These are phyloP conservation scores for Selenicereus undatus DNA, from an alignment of 148 eudicot species.

Conservation along the genomic window DNA sequence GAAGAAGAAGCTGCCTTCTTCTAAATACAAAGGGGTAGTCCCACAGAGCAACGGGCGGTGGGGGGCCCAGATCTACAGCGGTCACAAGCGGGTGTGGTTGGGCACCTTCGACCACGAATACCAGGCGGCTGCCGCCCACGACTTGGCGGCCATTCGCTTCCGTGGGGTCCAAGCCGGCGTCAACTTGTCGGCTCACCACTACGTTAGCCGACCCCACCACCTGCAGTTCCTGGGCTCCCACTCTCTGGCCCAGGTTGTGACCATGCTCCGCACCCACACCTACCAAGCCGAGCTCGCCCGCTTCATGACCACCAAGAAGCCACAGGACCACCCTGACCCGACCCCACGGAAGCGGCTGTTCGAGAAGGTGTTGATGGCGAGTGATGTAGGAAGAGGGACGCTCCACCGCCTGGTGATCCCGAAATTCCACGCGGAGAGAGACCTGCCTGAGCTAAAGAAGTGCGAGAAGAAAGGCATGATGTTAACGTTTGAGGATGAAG, in stretches of 20 bases:
- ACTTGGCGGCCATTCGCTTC: conserved; percentile 34
- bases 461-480: background rate
- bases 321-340: background rate
- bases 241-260: conserved; percentile 21
- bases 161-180: conserved; percentile 26
- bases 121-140: conserved; percentile 39
- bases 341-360: conserved; percentile 14
- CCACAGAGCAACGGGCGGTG: conserved; percentile 40
- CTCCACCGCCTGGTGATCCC: conserved; percentile 32
- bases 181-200: conserved; percentile 22
- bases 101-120: conserved; percentile 39
- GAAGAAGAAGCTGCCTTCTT: conserved; percentile 7
- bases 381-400: conserved; percentile 29
- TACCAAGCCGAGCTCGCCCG: conserved; percentile 14
- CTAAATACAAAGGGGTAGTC: conserved; percentile 40
- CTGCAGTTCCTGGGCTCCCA: conserved; percentile 19
- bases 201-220: conserved; percentile 17
- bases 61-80: conserved; percentile 44
- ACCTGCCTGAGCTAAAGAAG: background rate
- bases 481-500: conserved; percentile 4
- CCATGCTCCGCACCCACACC: conserved; percentile 25
- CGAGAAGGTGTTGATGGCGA: conserved; percentile 34
- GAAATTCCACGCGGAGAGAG: conserved; percentile 17
- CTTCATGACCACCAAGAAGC: background rate
- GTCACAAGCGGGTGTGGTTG: conserved; percentile 36